Evolutionary conservation across 306 rosid species (phyloP).

Genomic region (Rubus parviflorus): DNA sequence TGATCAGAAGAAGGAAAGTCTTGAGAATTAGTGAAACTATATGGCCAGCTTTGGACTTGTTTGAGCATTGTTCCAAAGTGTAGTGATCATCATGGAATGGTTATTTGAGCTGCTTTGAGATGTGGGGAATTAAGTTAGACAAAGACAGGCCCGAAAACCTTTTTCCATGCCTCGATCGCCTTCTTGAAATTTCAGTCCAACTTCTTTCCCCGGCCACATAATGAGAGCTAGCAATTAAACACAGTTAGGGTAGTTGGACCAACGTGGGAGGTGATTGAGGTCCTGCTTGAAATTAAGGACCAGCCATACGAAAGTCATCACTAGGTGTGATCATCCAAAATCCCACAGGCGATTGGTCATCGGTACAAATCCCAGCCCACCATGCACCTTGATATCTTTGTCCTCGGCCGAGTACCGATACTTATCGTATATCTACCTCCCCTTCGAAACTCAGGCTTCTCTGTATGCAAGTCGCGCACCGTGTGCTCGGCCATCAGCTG

Average conservation of each 20-base stretch:
- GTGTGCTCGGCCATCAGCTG: slow-evolving; percentile 20
- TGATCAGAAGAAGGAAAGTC: slow-evolving; percentile 46
- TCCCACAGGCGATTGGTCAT: slow-evolving; percentile 38
- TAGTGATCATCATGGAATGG: not conserved
- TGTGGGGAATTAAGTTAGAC: slow-evolving; percentile 53
- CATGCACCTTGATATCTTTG: slow-evolving; percentile 56
- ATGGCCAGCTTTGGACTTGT: slow-evolving; percentile 72
- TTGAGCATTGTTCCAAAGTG: slow-evolving; percentile 55
- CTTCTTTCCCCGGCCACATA: slow-evolving; percentile 50
- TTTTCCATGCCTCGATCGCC: slow-evolving; percentile 77
- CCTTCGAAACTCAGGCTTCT: slow-evolving; percentile 81
- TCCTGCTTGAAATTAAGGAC: slow-evolving; percentile 85
- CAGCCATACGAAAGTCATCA: slow-evolving; percentile 59
- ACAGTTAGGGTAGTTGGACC: slow-evolving; percentile 70
- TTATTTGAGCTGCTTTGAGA: not conserved
- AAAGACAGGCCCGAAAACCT: slow-evolving; percentile 73
- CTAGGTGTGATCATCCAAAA: slow-evolving; percentile 86
- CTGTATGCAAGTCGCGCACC: slow-evolving; percentile 48
- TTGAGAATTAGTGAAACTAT: slow-evolving; percentile 49
- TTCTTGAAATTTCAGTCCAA: slow-evolving; percentile 32
- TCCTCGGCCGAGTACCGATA: slow-evolving; percentile 61
- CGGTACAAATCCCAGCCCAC: slow-evolving; percentile 72
- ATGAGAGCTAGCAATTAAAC: slow-evolving; percentile 72
- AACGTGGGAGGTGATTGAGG: slow-evolving; percentile 68
- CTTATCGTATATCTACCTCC: slow-evolving; percentile 93